Base-by-base conservation (phyloP, 495 filamentous ascomycete genomes). In the Extremus antarcticus region DNA sequence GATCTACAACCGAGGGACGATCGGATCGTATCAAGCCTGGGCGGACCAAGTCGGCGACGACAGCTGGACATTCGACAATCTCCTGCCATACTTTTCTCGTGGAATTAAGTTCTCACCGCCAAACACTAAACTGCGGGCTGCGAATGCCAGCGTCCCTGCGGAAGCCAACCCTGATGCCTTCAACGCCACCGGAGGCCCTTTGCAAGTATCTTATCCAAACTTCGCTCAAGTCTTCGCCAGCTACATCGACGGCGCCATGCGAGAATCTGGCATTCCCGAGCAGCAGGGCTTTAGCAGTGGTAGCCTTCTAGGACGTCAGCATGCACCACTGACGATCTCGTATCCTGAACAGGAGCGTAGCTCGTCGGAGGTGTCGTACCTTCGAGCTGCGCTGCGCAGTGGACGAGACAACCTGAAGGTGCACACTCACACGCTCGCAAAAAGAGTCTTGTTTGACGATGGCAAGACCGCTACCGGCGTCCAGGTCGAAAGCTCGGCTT, bases 11-110 rank as follows among this genome's bases (percentile, higher is more conserved):
- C 57, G 76, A 2, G 67, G 65, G 0, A 75, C 71, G 0, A 59
- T 53, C 4, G 73, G 68, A 0, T 63, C 76, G 0, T 74, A 74
- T 56, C 64, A 78, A 11, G 58, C 65, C 55, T 85, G 81, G 81
- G 81, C 81, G 0, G 72, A 79, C 24, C 39, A 49, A 0, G 78
- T 84, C 7, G 73, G 74, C 39, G 82, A 85, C 57, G 48, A 71
- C n/a, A n/a, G n/a, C n/a, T n/a, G n/a, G n/a, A n/a, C n/a, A n/a
- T n/a, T n/a, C n/a, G n/a, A n/a, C n/a, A n/a, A n/a, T n/a, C n/a
- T n/a, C n/a, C n/a, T n/a, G n/a, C n/a, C n/a, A n/a, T n/a, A n/a
- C n/a, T n/a, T n/a, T n/a, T n/a, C n/a, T n/a, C n/a, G n/a, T n/a
- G n/a, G n/a, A n/a, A n/a, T n/a, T n/a, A n/a, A n/a, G n/a, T n/a